Conservation (phyloP, 2,329 filamentous ascomycete genomes). For the Aspergillus neotritici region DNA sequence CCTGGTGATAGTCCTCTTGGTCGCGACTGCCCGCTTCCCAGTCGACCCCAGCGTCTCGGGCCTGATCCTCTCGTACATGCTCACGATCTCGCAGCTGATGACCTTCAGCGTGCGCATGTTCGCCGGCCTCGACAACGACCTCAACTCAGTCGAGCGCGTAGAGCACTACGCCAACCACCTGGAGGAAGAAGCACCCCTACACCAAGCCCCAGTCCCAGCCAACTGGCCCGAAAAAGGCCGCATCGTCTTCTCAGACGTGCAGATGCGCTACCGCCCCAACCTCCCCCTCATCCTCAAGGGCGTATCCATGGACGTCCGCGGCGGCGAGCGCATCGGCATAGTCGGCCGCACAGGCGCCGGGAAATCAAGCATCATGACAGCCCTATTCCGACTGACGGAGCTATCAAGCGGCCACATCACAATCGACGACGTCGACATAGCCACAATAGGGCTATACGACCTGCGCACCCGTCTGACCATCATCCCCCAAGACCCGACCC, state of each 20-base stretch:
- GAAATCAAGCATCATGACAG: slow-evolving; percentile 44
- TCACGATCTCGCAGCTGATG: slow-evolving; percentile 90
- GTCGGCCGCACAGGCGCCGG: slow-evolving; percentile 44
- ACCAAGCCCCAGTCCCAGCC: slow-evolving; percentile 63
- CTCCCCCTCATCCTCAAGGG: slow-evolving; percentile 68
- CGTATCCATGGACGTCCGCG: slow-evolving; percentile 46
- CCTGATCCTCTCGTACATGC: slow-evolving; percentile 81
- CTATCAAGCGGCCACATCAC: slow-evolving; percentile 36
- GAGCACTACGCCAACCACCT: slow-evolving; percentile 83
- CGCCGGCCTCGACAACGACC: slow-evolving; percentile 93
- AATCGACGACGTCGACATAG: slow-evolving; percentile 42
- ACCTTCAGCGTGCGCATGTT: slow-evolving; percentile 89
- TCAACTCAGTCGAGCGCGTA: slow-evolving; percentile 92
- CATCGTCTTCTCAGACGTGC: slow-evolving; percentile 66
- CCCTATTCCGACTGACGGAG: slow-evolving; percentile 41
- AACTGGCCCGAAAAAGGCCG: slow-evolving; percentile 84
- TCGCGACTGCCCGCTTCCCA: slow-evolving; percentile 80
- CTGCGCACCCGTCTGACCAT: slow-evolving; percentile 41
- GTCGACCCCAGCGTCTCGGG: slow-evolving; percentile 78
- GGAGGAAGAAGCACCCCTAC: slow-evolving; percentile 81
- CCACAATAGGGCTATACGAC: slow-evolving; percentile 36
- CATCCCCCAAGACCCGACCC: slow-evolving; percentile 43
- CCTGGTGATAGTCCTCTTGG: slow-evolving; percentile 79
- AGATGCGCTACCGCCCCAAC: slow-evolving; percentile 70
- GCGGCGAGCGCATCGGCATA: slow-evolving; percentile 46